phyloP scores from a whole-genome alignment of 495 filamentous ascomycete species.

The Trichodelitschia bisporula region DNA sequence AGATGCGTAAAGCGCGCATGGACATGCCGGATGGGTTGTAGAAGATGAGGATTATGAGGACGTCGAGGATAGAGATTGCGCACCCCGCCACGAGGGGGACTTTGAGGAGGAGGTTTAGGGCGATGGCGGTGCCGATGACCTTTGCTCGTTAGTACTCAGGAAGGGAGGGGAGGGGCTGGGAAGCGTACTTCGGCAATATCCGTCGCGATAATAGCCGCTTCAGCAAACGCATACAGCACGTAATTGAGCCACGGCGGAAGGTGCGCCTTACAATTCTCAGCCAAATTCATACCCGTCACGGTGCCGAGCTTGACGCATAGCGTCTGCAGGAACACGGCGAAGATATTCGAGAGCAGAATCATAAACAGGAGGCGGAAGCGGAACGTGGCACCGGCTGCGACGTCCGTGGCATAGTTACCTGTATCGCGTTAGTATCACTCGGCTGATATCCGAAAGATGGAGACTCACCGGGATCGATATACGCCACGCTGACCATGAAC shows the following conservation, averaged over 20 bases:
- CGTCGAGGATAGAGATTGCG: conserved; percentile 62
- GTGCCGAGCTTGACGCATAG: conserved; percentile 65
- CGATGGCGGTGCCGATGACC: conserved; percentile 82
- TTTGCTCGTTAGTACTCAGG: conserved; percentile 11
- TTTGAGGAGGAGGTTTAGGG: conserved; percentile 59
- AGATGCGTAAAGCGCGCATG: conserved; percentile 47
- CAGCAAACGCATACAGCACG: conserved; percentile 46
- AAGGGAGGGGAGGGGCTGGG: conserved; percentile 1
- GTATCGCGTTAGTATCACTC: conserved; percentile 12
- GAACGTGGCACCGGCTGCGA: conserved; percentile 28
- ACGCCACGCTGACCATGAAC: conserved; percentile 58
- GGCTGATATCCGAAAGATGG: neutral
- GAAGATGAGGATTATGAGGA: conserved; percentile 65
- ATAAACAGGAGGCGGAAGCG: conserved; percentile 45
- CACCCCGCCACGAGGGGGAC: conserved; percentile 72
- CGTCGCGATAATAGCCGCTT: conserved; percentile 65
- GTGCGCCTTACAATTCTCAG: conserved; percentile 52
- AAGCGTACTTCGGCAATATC: conserved; percentile 57
- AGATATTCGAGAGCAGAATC: conserved; percentile 58
- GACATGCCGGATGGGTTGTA: conserved; percentile 53
- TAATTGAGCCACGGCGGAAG: conserved; percentile 56
- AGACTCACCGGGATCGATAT: conserved; percentile 44
- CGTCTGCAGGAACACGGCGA: conserved; percentile 63
- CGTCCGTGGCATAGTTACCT: conserved; percentile 61
- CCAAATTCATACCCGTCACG: conserved; percentile 64